These are phyloP conservation scores for Pyricularia pennisetigena DNA, from an alignment of 2,329 filamentous ascomycete species.

Conservation along the genomic window DNA sequence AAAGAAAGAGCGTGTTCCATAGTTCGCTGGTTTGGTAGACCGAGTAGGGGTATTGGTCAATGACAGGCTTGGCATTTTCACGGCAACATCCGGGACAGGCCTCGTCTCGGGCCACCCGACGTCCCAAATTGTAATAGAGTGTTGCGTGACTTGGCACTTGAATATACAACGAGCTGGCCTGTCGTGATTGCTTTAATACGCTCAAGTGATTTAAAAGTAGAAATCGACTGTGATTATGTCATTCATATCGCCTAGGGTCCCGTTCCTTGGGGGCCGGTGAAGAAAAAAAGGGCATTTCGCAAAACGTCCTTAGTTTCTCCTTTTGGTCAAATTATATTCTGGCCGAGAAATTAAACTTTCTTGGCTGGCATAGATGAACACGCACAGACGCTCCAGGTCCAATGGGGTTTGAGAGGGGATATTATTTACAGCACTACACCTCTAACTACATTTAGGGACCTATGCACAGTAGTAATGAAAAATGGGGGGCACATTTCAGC, in stretches of 20 bases:
- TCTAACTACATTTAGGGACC: too few relatives aligned
- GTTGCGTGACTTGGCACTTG: not conserved
- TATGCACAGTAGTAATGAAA: too few relatives aligned
- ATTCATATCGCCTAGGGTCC: not conserved
- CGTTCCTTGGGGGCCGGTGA: not conserved
- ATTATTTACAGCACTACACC: not conserved
- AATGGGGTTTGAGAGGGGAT: not conserved
- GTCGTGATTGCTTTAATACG: not conserved
- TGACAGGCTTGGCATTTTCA: not conserved
- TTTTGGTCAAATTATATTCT: not conserved
- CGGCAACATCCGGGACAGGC: not conserved
- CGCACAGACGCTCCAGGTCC: not conserved
- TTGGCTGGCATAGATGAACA: not conserved
- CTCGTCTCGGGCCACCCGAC: not conserved
- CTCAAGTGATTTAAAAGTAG: not conserved
- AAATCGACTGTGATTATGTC: not conserved
- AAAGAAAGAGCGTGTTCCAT: not conserved
- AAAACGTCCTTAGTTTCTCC: not conserved
- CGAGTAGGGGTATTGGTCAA: not conserved
- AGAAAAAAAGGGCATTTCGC: not conserved
- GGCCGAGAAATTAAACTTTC: not conserved
- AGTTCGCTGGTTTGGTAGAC: not conserved
- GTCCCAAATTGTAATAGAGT: not conserved
- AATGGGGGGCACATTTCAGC: too few relatives aligned
- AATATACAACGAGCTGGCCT: not conserved